phyloP scores from a whole-genome alignment of 2,329 filamentous ascomycete species.

The Didymella glomerata region DNA sequence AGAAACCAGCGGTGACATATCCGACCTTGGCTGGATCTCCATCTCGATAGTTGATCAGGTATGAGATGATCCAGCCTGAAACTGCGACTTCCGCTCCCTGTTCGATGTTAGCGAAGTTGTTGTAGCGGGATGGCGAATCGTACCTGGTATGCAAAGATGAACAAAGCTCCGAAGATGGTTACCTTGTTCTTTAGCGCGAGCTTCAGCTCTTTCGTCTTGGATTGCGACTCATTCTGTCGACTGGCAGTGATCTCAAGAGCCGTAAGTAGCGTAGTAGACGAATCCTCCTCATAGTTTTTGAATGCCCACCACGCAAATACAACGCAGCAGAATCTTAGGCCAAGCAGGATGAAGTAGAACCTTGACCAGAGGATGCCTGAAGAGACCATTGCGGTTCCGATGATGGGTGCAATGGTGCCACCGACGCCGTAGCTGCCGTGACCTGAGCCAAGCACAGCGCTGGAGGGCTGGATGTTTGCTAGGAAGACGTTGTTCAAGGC shows the following conservation, averaged over 20 bases:
- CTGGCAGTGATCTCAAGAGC: conserved; percentile 56
- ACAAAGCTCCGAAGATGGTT: conserved; percentile 77
- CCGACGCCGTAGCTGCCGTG: conserved; percentile 69
- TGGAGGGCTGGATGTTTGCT: conserved; percentile 62
- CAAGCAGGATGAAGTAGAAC: conserved; percentile 75
- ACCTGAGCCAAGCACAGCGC: conserved; percentile 65
- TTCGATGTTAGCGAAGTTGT: background rate
- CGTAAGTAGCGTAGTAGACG: conserved; percentile 54
- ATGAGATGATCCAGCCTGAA: conserved; percentile 87
- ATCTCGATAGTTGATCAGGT: conserved; percentile 75
- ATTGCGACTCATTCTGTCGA: conserved; percentile 52
- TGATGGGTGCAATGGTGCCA: conserved; percentile 70
- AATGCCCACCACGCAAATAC: conserved; percentile 72
- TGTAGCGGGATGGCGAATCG: background rate
- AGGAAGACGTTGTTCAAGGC: conserved; percentile 66
- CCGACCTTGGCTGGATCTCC: conserved; percentile 76
- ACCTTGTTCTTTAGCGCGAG: conserved; percentile 62
- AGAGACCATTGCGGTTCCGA: conserved; percentile 77
- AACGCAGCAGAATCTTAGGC: conserved; percentile 65
- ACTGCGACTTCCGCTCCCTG: conserved; percentile 83
- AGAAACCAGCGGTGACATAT: conserved; percentile 77
- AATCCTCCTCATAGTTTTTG: conserved; percentile 72
- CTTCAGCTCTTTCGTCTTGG: conserved; percentile 59
- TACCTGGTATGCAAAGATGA: conserved; percentile 79
- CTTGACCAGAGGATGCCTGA: conserved; percentile 69